Base-by-base conservation (phyloP, 2,329 filamentous ascomycete genomes). In the Calonectria crousiana region DNA sequence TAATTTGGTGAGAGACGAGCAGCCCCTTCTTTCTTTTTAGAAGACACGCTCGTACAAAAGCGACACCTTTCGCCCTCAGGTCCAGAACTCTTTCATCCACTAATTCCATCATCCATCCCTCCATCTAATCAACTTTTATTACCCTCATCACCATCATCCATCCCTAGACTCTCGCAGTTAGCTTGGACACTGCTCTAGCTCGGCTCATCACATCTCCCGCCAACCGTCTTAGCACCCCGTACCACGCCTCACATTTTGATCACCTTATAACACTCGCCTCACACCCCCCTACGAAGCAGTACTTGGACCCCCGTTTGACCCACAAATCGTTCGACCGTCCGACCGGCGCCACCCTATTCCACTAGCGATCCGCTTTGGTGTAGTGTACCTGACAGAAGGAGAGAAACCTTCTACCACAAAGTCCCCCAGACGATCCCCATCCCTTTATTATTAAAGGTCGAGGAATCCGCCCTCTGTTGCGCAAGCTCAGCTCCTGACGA, bases 301-400 rank as follows among this genome's bases (percentile, higher is more conserved):
- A 78, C 67, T 76, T 73, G 76, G 74, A 38, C 60, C 76, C 74
- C 78, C 77, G 71, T 79, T 75, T 80, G 78, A 80, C 78, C 78
- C 77, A 78, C 78, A 32, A 26, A 71, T 75, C 77, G 74, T 80
- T 78, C 78, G 75, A 78, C 77, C 78, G 69, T 73, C 76, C 78
- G 77, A 80, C 78, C 78, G 77, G 78, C 78, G 76, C 78, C 78
- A 78, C 74, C 74, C 69, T 76, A 56, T 69, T 64, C 71, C 71
- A 67, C 65, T 76, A 74, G 68, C 69, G 74, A 76, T 74, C 72
- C 69, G 74, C 75, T 73, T 66, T 80, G 72, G 56, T 9, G 34
- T 72, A 80, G 74, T 74, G 71, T 74, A 51, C 71, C 67, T 71
- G 72, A 65, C 71, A 64, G 58, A 58, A 72, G 69, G 56, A 69